Percentiles rank a stretch among this genome's conserved stretches.
These are phyloP conservation scores for Tagetes patula DNA, from an alignment of 129 eudicot genomes.

Conservation along the genomic window DNA sequence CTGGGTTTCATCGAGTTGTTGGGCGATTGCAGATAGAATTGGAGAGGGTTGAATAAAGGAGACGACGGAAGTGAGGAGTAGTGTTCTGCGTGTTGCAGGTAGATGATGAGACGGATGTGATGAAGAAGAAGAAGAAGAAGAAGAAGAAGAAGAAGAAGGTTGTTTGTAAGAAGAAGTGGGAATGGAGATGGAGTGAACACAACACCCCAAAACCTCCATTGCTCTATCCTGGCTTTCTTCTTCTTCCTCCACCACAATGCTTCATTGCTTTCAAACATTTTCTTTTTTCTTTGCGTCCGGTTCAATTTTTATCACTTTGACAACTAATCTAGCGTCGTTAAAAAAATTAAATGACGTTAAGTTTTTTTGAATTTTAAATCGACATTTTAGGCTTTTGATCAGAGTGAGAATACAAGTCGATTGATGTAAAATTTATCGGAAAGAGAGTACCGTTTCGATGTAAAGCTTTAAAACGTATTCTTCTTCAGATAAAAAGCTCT, in stretches of 20 bases:
- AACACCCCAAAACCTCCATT: conserved; percentile 44
- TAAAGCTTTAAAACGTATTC: too few relatives aligned
- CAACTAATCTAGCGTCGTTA: too few relatives aligned
- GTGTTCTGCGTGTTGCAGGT: conserved; percentile 48
- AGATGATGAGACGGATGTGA: conserved; percentile 17
- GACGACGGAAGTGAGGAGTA: conserved; percentile 44
- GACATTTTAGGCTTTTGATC: too few relatives aligned
- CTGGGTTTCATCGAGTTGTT: conserved; percentile 52
- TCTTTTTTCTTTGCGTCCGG: too few relatives aligned
- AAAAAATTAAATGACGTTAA: too few relatives aligned
- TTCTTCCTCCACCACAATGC: not conserved
- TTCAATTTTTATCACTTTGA: too few relatives aligned
- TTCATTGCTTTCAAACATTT: not conserved
- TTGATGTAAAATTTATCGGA: too few relatives aligned
- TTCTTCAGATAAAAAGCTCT: too few relatives aligned
- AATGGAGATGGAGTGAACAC: conserved; percentile 24
- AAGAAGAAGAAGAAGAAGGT: conserved; percentile 27
- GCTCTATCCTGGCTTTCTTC: not conserved
- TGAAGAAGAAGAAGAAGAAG: conserved; percentile 23
- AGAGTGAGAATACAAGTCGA: too few relatives aligned
- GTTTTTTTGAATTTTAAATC: too few relatives aligned
- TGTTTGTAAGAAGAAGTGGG: conserved; percentile 31
- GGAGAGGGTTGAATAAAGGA: conserved; percentile 37
- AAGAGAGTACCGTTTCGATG: too few relatives aligned
- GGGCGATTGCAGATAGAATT: conserved; percentile 52